Base-by-base conservation (phyloP, 371 early-diverging fungal species). In the Actinomortierella wolfii region DNA sequence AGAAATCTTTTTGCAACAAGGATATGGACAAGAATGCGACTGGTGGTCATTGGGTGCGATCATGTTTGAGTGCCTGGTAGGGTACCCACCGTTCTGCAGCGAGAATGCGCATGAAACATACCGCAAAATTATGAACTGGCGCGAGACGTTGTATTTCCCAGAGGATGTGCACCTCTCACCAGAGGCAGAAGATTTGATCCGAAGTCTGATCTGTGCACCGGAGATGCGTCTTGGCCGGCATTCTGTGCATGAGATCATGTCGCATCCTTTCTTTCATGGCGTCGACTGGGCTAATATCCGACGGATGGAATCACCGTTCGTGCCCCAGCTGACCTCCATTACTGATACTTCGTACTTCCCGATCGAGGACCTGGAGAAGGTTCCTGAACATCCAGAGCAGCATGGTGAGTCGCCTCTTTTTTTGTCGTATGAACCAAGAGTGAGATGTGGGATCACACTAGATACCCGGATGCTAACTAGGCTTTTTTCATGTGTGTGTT, bases 11-110 rank as follows among this genome's bases (percentile, higher is more conserved):
- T 70, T 90, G 66, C 92, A 92, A 51, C 88, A 90, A 52, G 97
- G 99, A 2, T 99, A 99, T 81, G 94, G 95, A 46, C 93, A 95
- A 76, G 94, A 93, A 46, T 97, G 97, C 74, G 99, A 99, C 84
- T 97, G 98, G 94, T 99, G 99, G 99, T 95, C 97, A 3, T 76
- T 99, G 29, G 99, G 99, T 17, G 97, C 99, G 5, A 97, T 99
- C 69, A 94, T 99, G 92, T 99, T 95, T 83, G 99, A 99, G 78
- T 95, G 99, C 70, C 80, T 98, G 61, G 93, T 96, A 44, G 99
- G 99, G 14, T 98, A 95, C 66, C 98, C 99, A 25, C 98, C 99
- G 3, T 99, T 99, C 78, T 96, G 96, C 74, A 90, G 92, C 47
- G 98, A 97, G 57, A 91, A 89, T 53, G 89, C 96, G 25, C 95